Conservation (phyloP, 2,329 filamentous ascomycete species). For the Cytospora paraplurivora region DNA sequence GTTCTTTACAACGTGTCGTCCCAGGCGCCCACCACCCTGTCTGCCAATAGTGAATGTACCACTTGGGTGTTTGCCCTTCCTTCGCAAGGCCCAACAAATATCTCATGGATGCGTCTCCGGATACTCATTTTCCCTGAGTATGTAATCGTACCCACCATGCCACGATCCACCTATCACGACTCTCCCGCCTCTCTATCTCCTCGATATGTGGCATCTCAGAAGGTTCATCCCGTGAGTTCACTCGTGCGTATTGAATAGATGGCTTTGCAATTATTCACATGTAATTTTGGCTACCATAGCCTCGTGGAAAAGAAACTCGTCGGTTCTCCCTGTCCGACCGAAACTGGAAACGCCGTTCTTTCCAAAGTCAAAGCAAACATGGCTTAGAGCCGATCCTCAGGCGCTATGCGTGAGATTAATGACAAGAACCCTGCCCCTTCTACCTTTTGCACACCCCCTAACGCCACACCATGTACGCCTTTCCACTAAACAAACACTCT, state of each 20-base stretch:
- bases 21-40: background rate
- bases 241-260: background rate
- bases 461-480: too few species aligned
- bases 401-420: background rate
- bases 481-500: too few species aligned
- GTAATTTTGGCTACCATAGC: background rate
- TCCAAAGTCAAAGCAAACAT: conserved; percentile 6
- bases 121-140: too few species aligned
- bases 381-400: background rate
- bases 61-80: background rate
- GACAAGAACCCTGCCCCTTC: background rate
- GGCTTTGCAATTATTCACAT: background rate
- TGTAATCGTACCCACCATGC: too few species aligned
- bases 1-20: background rate
- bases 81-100: background rate
- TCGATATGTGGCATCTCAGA: too few species aligned
- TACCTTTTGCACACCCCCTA: background rate
- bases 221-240: too few species aligned
- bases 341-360: conserved; percentile 22
- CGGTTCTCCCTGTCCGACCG: conserved; percentile 2
- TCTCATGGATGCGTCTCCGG: too few species aligned
- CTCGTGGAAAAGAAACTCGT: conserved; percentile 14
- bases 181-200: too few species aligned
- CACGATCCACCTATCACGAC: too few species aligned
- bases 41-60: background rate